These are phyloP conservation scores for Angophora floribunda DNA, from an alignment of 345 rosid species.

Conservation along the genomic window DNA sequence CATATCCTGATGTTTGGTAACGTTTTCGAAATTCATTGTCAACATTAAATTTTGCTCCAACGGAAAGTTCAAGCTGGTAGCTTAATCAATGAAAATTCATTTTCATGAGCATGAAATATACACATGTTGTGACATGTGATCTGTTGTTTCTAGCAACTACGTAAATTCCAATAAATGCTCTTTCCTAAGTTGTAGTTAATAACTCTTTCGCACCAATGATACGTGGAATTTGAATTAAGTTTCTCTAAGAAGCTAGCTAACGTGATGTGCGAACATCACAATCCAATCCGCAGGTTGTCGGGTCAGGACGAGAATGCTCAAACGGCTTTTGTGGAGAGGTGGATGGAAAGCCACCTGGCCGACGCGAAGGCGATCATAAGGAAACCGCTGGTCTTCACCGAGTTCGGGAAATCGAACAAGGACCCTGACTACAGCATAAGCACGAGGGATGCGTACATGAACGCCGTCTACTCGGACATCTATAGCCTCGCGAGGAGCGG, in stretches of 20 bases:
- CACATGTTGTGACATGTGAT: neutral
- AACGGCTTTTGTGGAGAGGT: conserved; percentile 15
- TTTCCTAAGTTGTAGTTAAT: neutral
- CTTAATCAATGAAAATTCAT: neutral
- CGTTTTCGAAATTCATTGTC: neutral
- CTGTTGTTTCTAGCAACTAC: neutral
- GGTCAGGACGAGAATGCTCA: conserved; percentile 7
- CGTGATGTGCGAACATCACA: neutral
- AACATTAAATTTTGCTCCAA: neutral
- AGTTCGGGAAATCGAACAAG: conserved; percentile 31
- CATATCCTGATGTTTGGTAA: conserved; percentile 38
- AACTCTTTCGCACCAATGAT: neutral
- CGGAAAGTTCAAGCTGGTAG: neutral
- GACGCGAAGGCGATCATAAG: conserved; percentile 13
- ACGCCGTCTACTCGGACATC: conserved; percentile 10
- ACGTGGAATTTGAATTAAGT: no score
- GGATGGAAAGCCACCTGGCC: conserved; percentile 22
- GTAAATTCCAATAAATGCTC: neutral
- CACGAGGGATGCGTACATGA: conserved; percentile 15
- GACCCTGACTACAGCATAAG: conserved; percentile 7
- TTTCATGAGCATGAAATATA: neutral
- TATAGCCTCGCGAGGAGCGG: conserved; percentile 11
- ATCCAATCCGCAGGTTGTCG: conserved; percentile 5
- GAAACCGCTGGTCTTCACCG: conserved; percentile 37
- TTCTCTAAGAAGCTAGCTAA: no score